Evolutionary conservation across 345 rosid species (phyloP).

Genomic region (Acer saccharum): DNA sequence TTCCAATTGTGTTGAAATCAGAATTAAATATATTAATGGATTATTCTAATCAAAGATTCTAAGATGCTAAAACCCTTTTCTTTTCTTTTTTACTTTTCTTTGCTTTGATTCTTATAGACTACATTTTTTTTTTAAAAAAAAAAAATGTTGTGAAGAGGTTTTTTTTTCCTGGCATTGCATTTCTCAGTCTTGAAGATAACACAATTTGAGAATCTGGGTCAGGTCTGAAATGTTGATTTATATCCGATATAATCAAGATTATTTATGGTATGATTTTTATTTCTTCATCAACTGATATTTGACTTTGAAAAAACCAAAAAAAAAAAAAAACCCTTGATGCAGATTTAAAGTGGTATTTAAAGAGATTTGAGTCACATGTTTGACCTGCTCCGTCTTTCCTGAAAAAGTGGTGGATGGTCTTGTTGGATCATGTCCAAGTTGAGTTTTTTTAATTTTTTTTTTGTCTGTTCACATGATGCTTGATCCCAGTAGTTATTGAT

Average conservation of each 20-base stretch:
- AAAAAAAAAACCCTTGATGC: neutral
- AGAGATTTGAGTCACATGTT: slow-evolving; percentile 27
- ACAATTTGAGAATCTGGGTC: slow-evolving; percentile 12
- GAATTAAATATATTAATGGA: no score
- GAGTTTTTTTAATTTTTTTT: neutral
- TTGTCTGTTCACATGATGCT: slow-evolving; percentile 30
- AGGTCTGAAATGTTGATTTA: slow-evolving; percentile 2
- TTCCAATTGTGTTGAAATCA: no score
- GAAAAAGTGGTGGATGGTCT: slow-evolving; percentile 11
- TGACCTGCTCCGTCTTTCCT: slow-evolving; percentile 26
- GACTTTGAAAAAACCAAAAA: neutral
- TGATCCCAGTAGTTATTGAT: slow-evolving; percentile 18
- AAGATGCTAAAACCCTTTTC: neutral
- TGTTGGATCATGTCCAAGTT: slow-evolving; percentile 23
- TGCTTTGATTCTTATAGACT: slow-evolving; percentile 5
- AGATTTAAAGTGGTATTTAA: slow-evolving; percentile 17
- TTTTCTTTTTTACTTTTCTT: neutral
- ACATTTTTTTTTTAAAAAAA: no score
- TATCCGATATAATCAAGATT: neutral
- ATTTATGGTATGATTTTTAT: slow-evolving; percentile 3
- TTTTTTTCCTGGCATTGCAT: no score
- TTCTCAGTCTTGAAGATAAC: neutral
- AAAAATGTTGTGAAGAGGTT: no score
- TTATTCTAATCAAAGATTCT: slow-evolving; percentile 20
- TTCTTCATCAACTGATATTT: slow-evolving; percentile 11